Evolutionary conservation across 805 yeast genomes (phyloP).

Genomic region (Brettanomyces sp.): DNA sequence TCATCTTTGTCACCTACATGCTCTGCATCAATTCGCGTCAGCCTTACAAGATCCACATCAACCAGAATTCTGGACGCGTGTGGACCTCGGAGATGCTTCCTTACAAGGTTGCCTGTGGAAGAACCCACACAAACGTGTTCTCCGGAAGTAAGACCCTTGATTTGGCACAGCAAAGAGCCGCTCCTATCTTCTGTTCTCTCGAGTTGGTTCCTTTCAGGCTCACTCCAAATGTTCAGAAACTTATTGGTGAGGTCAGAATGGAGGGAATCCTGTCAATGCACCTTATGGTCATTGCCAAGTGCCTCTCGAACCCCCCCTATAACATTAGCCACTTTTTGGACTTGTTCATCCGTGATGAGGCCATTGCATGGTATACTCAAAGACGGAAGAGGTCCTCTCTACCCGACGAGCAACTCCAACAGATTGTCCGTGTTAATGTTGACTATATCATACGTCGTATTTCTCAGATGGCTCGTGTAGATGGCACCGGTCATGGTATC

Average conservation of each 20-base stretch:
- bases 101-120: constrained; percentile 56
- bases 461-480: constrained; percentile 53
- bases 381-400: constrained; percentile 76
- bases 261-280: constrained; percentile 88
- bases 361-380: constrained; percentile 87
- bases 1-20: constrained; percentile 87
- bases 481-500: constrained; percentile 50
- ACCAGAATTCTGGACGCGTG: constrained; percentile 74
- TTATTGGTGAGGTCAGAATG: constrained; percentile 88
- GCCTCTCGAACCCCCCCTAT: constrained; percentile 83
- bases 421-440: constrained; percentile 80
- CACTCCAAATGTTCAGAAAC: constrained; percentile 89
- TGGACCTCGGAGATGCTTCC: constrained; percentile 97
- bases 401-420: constrained; percentile 67
- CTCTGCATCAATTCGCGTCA: constrained; percentile 88
- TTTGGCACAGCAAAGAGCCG: constrained; percentile 41
- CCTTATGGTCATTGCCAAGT: constrained; percentile 76
- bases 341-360: constrained; percentile 93
- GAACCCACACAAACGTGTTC: constrained; percentile 30
- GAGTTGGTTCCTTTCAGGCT: constrained; percentile 94
- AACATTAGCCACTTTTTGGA: constrained; percentile 87
- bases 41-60: constrained; percentile 85
- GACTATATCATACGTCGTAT: constrained; percentile 77
- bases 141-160: constrained; percentile 35
- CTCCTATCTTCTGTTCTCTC: constrained; percentile 82